These are phyloP conservation scores for Trametes cubensis DNA, from an alignment of 768 basidiomycete species.

Conservation along the genomic window DNA sequence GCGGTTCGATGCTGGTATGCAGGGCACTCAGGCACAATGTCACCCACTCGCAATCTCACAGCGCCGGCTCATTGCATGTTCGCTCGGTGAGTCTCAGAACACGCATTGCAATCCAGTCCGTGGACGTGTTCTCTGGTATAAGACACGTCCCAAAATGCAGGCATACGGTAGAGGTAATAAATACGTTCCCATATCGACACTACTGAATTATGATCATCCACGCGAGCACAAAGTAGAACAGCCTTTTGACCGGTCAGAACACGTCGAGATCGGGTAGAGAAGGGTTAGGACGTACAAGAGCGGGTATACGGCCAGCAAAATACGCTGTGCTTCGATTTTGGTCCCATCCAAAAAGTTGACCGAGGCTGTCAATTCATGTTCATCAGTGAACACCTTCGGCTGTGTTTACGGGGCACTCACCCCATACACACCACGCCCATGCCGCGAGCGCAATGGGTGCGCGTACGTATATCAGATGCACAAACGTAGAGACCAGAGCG, in stretches of 20 bases:
- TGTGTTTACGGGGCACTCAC: constrained; percentile 46
- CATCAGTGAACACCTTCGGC: neutral
- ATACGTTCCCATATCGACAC: constrained; percentile 3
- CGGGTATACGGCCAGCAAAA: constrained; percentile 95
- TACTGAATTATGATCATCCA: constrained; percentile 98
- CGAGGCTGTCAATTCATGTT: constrained; percentile 56
- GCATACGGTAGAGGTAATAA: constrained; percentile 2
- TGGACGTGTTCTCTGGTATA: neutral
- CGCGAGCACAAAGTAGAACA: constrained; percentile 92
- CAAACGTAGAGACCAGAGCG: constrained; percentile 83
- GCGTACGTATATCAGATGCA: constrained; percentile 83
- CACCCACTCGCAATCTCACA: too few species aligned
- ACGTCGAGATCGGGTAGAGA: too few species aligned
- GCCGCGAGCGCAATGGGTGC: constrained; percentile 83
- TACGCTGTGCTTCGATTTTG: constrained; percentile 87
- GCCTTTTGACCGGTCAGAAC: constrained; percentile 41
- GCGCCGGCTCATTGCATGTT: neutral
- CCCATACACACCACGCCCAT: constrained; percentile 98
- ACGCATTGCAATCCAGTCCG: neutral
- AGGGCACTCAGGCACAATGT: too few species aligned
- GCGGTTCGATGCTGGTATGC: neutral
- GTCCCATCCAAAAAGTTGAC: constrained; percentile 96
- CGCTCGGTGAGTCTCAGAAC: neutral
- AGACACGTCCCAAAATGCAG: neutral
- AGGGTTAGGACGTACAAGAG: constrained; percentile 84